These are phyloP conservation scores for Fraxinus floribunda DNA, from an alignment of 305 asterid species.

Conservation along the genomic window DNA sequence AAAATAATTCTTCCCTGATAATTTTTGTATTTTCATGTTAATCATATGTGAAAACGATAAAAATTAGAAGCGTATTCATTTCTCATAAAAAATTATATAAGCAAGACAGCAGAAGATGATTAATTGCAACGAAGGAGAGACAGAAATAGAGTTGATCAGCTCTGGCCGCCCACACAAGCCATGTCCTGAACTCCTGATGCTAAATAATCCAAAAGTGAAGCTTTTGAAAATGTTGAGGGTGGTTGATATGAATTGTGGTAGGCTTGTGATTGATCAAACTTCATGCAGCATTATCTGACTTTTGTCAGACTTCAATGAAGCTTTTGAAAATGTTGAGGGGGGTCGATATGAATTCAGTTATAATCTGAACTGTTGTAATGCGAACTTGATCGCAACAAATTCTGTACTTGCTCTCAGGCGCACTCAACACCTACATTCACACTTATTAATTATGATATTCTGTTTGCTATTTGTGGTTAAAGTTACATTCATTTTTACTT, in stretches of 20 bases:
- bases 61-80: background rate
- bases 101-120: background rate
- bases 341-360: too few relatives aligned
- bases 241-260: background rate
- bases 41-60: background rate
- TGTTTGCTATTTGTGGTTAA: constrained; percentile 15
- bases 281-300: background rate
- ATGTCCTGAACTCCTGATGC: background rate
- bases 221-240: background rate
- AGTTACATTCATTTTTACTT: constrained; percentile 10
- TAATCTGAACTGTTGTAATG: background rate
- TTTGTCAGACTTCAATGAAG: too few relatives aligned
- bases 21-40: background rate
- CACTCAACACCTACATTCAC: background rate
- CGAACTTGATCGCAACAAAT: background rate
- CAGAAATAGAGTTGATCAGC: background rate
- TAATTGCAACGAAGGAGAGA: background rate
- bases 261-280: constrained; percentile 2
- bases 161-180: background rate
- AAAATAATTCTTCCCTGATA: background rate
- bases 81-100: background rate
- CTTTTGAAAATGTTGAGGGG: too few relatives aligned
- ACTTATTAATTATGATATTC: background rate
- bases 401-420: background rate
- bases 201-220: background rate